Conservation (phyloP, 805 yeast genomes). For the Wickerhamomyces bisporus region DNA sequence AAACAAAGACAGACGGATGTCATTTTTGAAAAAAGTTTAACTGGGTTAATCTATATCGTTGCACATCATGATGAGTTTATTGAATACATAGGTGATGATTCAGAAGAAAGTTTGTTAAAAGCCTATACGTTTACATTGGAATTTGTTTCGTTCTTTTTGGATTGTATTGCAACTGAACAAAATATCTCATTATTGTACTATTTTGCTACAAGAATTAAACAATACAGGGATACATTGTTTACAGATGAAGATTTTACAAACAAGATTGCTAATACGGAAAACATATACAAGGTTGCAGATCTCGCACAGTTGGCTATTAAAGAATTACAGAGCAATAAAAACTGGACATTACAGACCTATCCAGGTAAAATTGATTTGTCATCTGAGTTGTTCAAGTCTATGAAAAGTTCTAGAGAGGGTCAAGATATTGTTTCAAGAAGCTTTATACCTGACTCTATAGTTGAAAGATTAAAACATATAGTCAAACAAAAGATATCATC, state of each 20-base stretch:
- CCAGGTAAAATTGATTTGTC: conserved; percentile 74
- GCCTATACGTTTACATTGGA: conserved; percentile 52
- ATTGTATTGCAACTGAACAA: conserved; percentile 52
- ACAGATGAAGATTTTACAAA: conserved; percentile 29
- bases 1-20: conserved; percentile 33
- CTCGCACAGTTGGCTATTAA: conserved; percentile 62
- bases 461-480: conserved; percentile 31
- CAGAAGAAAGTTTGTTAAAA: conserved; percentile 27
- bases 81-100: conserved; percentile 31
- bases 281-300: conserved; percentile 67
- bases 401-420: conserved; percentile 52
- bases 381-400: conserved; percentile 62
- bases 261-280: conserved; percentile 25
- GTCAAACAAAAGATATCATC: conserved; percentile 29
- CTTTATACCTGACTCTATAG: conserved; percentile 46
- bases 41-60: conserved; percentile 61
- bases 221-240: conserved; percentile 55
- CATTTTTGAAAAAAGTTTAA: conserved; percentile 59
- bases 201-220: conserved; percentile 73
- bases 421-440: conserved; percentile 49
- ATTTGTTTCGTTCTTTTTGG: conserved; percentile 56
- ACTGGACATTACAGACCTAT: conserved; percentile 74
- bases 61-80: conserved; percentile 71
- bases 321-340: conserved; percentile 48
- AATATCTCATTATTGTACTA: conserved; percentile 73